Conservation (phyloP, 805 yeast species). For the Lipomyces kockii region DNA sequence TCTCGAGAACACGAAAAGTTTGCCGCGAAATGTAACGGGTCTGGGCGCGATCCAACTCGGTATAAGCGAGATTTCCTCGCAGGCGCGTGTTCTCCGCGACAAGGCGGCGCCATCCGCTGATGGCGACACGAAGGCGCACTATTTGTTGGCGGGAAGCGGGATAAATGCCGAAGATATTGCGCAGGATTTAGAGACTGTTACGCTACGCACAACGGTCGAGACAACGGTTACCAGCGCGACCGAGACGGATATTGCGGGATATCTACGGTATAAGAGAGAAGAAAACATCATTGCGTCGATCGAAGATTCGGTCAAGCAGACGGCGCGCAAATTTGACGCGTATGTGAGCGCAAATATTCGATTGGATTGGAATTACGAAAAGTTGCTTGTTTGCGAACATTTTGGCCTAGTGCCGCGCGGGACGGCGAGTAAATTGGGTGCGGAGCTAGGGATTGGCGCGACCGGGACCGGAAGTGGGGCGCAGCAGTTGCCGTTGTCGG, state of each 20-base stretch:
- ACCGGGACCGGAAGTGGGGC: conserved; percentile 31
- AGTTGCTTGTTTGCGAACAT: conserved; percentile 71
- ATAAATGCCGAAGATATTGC: conserved; percentile 84
- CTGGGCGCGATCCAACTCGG: conserved; percentile 83
- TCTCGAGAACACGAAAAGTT: conserved; percentile 32
- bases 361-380: conserved; percentile 82
- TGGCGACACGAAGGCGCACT: conserved; percentile 61
- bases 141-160: conserved; percentile 87
- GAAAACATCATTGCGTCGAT: conserved; percentile 82
- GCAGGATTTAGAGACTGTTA: conserved; percentile 51
- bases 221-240: conserved; percentile 27
- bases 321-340: conserved; percentile 81
- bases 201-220: conserved; percentile 44
- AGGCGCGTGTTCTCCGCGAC: conserved; percentile 63
- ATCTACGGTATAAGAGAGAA: conserved; percentile 71
- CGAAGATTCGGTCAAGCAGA: conserved; percentile 72
- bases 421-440: conserved; percentile 26
- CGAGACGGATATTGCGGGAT: conserved; percentile 60
- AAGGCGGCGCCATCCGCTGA: conserved; percentile 41
- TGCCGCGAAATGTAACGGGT: conserved; percentile 36
- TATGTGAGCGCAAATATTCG: conserved; percentile 73
- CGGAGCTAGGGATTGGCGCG: conserved; percentile 36
- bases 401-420: conserved; percentile 58
- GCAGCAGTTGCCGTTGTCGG: conserved; percentile 40
- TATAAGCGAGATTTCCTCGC: conserved; percentile 73